Conservation (phyloP, 2,329 filamentous ascomycete species). For the Samsoniella hepiali region DNA sequence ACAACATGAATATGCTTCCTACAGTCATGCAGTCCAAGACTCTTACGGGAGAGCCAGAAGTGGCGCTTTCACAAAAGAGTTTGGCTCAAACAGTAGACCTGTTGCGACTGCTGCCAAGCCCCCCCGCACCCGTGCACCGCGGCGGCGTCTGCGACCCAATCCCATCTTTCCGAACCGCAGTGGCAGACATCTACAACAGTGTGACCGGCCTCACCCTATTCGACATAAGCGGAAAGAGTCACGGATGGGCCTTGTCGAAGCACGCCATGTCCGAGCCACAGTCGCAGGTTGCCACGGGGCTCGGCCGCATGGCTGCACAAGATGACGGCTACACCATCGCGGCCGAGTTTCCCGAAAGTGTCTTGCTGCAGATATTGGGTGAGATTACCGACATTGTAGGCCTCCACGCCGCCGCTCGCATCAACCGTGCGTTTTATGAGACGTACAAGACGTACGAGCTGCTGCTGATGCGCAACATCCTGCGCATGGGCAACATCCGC, state of each 20-base stretch:
- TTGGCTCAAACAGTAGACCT: constrained; percentile 44
- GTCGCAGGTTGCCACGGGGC: constrained; percentile 28
- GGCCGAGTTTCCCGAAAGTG: constrained; percentile 33
- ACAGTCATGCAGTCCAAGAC: constrained; percentile 34
- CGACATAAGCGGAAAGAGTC: constrained; percentile 46
- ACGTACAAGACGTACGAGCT: constrained; percentile 46
- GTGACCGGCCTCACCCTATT: constrained; percentile 46
- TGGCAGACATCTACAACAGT: constrained; percentile 51
- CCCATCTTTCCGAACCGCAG: constrained; percentile 43
- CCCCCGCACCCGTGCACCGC: constrained; percentile 39
- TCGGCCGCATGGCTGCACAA: constrained; percentile 32
- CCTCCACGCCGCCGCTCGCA: constrained; percentile 41
- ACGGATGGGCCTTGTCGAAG: constrained; percentile 49
- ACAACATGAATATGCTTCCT: constrained; percentile 44
- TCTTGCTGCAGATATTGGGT: constrained; percentile 40
- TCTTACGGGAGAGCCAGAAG: constrained; percentile 20
- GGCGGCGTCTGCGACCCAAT: constrained; percentile 49
- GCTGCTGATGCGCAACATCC: constrained; percentile 35
- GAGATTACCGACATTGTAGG: constrained; percentile 40
- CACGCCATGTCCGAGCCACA: constrained; percentile 36
- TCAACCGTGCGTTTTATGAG: constrained; percentile 42
- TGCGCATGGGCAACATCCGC: constrained; percentile 30
- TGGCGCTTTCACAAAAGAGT: constrained; percentile 35
- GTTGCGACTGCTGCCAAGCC: constrained; percentile 43
- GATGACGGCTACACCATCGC: constrained; percentile 33